A percentile compares a stretch with the other conserved stretches of the same genome.
These are phyloP conservation scores for Xylariaceae sp. DNA, from an alignment of 2,329 filamentous ascomycete genomes.

Conservation along the genomic window DNA sequence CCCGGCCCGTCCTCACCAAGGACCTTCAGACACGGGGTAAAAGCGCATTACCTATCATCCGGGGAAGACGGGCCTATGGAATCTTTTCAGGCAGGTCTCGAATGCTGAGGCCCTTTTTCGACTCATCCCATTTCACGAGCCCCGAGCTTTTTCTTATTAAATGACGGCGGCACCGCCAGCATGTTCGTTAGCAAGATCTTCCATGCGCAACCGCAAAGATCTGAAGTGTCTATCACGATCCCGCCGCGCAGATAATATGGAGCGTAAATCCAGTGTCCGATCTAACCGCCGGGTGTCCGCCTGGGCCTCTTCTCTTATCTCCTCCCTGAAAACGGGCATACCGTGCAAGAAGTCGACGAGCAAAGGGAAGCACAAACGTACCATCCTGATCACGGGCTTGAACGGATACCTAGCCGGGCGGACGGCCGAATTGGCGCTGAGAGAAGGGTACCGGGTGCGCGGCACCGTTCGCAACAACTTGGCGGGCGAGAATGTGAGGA, in stretches of 20 bases:
- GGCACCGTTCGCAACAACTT: conserved; percentile 29
- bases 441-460: conserved; percentile 28
- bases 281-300: conserved; percentile 3
- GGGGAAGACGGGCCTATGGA: too few species aligned
- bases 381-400: conserved; percentile 31
- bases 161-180: too few species aligned
- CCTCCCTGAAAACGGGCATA: background rate
- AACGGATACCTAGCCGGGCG: conserved; percentile 32
- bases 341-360: background rate
- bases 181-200: background rate
- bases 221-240: too few species aligned
- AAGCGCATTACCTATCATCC: too few species aligned
- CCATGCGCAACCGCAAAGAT: background rate
- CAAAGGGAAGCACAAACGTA: background rate
- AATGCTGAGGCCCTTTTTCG: too few species aligned
- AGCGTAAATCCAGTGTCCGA: conserved; percentile 1
- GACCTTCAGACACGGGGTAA: too few species aligned
- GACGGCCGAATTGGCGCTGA: conserved; percentile 26
- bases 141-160: too few species aligned
- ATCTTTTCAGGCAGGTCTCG: too few species aligned
- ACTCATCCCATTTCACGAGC: too few species aligned
- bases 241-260: background rate
- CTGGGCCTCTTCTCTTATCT: conserved; percentile 1
- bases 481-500: conserved; percentile 27
- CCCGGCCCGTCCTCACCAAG: too few species aligned